Base-by-base conservation (phyloP, 176 grass and related monocot genomes). In the Thalia dealbata region DNA sequence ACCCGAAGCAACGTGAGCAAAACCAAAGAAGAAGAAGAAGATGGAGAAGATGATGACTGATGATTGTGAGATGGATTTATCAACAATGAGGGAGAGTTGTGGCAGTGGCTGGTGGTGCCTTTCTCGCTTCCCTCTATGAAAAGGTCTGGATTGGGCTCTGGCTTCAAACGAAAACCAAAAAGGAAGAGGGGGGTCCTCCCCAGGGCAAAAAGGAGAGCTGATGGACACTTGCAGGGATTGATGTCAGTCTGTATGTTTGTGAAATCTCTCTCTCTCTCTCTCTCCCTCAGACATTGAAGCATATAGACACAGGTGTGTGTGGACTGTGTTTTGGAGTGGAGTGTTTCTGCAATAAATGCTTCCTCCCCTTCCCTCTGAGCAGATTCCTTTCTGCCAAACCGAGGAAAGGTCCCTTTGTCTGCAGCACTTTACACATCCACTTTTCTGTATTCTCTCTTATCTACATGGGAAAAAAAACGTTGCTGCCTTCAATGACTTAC, bases 321-420 rank as follows among this genome's bases (percentile, higher is more conserved):
- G 51, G 29, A 21, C 61, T 55, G 71, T 58, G 71, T 13, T 73
- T 6, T 35, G 50, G 19, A 35, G 26, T 42, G 71, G 38, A 50
- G 45, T n/a, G 23, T 66, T 71, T 50, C 69, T 58, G 71, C 71
- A 35, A 21, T 35, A 50, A 56, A 30, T 70, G 68, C 22, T 29
- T 73, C 50, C 25, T 9, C 26, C 18, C 41, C 25, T 9, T 10
- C 18, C 41, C 18, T 69, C 63, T 66, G 14, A 16, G 64, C 66
- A 73, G 71, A 73, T 56, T 71, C 69, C 71, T 41, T 58, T 55
- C 71, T 73, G 71, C 52, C 71, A 73, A 73, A 58, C 51, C 71
- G 71, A 73, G 71, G 71, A 73, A 73, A 73, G 71, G 71, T 73
- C 26, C 71, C 50, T 73, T 41, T 73, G 71, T 58, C 71, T 21